Evolutionary conservation across 805 yeast genomes (phyloP), one percentile per base, ranked within the genome.

Genomic region (Suhomyces pyralidae): DNA sequence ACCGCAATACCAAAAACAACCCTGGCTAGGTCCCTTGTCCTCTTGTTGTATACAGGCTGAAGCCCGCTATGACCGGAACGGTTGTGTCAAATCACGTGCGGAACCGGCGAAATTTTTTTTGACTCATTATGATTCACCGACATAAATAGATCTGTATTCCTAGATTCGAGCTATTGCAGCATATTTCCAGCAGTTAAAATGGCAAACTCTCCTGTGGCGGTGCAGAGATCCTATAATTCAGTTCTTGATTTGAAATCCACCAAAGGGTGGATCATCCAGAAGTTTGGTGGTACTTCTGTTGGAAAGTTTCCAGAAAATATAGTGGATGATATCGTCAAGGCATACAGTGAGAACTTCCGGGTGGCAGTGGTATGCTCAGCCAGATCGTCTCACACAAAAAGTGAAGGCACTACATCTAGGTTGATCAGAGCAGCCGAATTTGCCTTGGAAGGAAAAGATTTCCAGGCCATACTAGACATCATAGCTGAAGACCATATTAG

Each of bases 301-400:
- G 99, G 99, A 20, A 94, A 94, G 68, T 92, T 94, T 69, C 89
- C 97, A 8, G 84, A 80, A 49, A 81, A 86, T 58, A 94, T 94
- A 51, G 91, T 90, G 25, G 87, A 88, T 54, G 89, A 90, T 58
- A 90, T 94, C 47, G 88, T 94, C 46, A 83, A 83, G 63, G 81
- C 77, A 22, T 90, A 83, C 65, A 74, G 84, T 34, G 71, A 79
- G 40, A 71, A 73, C 46, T 79, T 78, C 58, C 79, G 86, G 51
- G 96, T 92, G 14, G 97, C 96, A 2, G 96, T 93, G 22, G 99
- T 94, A 2, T 94, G 99, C 69, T 88, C 96, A 32, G 99, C 99
- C 2, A 81, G 99, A 59, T 90, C 97, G 12, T 84, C 97, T 1
- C 81, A 88, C 56, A 87, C 96, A 40, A 94, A 94, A 66, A 83